These are phyloP conservation scores for Boletus sp. DNA, from an alignment of 1,284 basidiomycete genomes.

Conservation along the genomic window DNA sequence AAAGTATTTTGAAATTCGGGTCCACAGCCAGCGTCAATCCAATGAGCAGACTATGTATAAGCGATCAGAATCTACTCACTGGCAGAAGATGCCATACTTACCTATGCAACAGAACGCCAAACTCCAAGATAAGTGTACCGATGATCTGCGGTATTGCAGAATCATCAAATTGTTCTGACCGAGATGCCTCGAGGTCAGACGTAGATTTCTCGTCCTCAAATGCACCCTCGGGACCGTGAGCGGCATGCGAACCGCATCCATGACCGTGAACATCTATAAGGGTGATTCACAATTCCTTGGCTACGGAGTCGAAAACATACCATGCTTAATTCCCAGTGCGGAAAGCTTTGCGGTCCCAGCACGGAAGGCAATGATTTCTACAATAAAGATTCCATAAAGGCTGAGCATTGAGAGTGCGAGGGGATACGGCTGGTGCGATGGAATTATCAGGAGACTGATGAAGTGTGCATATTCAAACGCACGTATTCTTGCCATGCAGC, in stretches of 20 bases:
- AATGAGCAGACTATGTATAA: constrained; percentile 64
- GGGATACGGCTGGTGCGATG: constrained; percentile 62
- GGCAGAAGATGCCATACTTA: constrained; percentile 15
- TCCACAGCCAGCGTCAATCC: constrained; percentile 91
- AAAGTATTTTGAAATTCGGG: constrained; percentile 76
- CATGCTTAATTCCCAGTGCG: constrained; percentile 51
- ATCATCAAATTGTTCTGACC: constrained; percentile 33
- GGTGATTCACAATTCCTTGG: background rate
- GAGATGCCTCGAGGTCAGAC: constrained; percentile 22
- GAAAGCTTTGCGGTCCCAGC: constrained; percentile 67
- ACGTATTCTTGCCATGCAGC: constrained; percentile 74
- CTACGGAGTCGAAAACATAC: constrained; percentile 31
- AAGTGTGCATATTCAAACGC: constrained; percentile 28
- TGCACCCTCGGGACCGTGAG: constrained; percentile 59
- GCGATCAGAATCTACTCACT: background rate
- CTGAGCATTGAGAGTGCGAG: constrained; percentile 77
- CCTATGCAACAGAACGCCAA: constrained; percentile 90
- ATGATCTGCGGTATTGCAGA: constrained; percentile 71
- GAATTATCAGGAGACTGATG: constrained; percentile 4
- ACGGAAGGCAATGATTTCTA: constrained; percentile 83
- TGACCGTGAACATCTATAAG: constrained; percentile 63
- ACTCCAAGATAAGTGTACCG: constrained; percentile 83
- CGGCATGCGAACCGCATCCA: constrained; percentile 57
- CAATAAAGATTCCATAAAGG: constrained; percentile 80
- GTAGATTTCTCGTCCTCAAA: constrained; percentile 17